phyloP scores from a whole-genome alignment of 306 rosid genomes.

The Delonix regia region DNA sequence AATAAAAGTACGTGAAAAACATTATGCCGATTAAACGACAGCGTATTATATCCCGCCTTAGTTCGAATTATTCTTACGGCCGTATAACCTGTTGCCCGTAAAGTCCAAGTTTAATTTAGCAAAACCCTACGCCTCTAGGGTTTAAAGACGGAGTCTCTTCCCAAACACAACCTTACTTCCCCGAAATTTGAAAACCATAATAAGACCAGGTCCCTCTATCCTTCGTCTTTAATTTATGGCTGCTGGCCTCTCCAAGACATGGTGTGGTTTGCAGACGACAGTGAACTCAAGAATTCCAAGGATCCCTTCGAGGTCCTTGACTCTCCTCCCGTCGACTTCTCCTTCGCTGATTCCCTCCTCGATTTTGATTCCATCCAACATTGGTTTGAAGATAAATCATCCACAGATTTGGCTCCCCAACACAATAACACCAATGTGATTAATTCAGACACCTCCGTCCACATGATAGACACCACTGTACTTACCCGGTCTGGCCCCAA shows the following conservation, averaged over 20 bases:
- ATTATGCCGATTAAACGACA: too few relatives aligned
- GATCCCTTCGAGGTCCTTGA: slow-evolving; percentile 40
- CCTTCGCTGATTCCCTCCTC: slow-evolving; percentile 66
- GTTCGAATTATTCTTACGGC: too few relatives aligned
- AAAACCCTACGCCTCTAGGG: slow-evolving; percentile 23
- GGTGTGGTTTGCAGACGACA: slow-evolving; percentile 46
- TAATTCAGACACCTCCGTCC: not conserved
- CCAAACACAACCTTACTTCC: not conserved
- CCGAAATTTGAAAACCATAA: not conserved
- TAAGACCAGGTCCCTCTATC: not conserved
- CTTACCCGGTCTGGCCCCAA: not conserved
- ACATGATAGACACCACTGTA: not conserved
- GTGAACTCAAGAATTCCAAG: slow-evolving; percentile 35
- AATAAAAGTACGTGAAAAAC: too few relatives aligned
- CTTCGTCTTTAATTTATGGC: slow-evolving; percentile 26
- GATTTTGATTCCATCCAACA: slow-evolving; percentile 59
- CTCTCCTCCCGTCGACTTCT: slow-evolving; percentile 33
- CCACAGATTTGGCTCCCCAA: slow-evolving; percentile 40
- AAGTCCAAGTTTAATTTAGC: too few relatives aligned
- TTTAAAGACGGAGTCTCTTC: slow-evolving; percentile 39
- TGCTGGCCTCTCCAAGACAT: slow-evolving; percentile 15
- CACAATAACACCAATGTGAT: not conserved
- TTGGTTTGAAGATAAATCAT: slow-evolving; percentile 44
- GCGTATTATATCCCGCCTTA: too few relatives aligned
- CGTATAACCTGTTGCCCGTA: too few relatives aligned